These are phyloP conservation scores for Phialocephala subalpina DNA, from an alignment of 2,329 filamentous ascomycete genomes.

Conservation along the genomic window DNA sequence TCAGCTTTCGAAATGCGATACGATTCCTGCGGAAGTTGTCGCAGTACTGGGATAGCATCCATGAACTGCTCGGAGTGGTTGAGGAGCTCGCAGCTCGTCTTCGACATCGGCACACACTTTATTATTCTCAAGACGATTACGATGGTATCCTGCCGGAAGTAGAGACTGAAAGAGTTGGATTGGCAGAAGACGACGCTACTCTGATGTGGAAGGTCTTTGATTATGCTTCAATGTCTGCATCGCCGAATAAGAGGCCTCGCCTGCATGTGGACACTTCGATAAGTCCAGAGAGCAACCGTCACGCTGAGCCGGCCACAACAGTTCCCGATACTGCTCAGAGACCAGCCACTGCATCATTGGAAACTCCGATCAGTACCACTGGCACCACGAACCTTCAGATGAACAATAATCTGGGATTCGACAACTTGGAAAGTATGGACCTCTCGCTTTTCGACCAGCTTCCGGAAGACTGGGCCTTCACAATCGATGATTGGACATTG, in stretches of 20 bases:
- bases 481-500: slow-evolving; percentile 35
- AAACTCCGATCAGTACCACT: background rate
- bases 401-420: background rate
- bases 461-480: slow-evolving; percentile 33
- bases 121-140: slow-evolving; percentile 34
- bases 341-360: background rate
- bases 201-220: slow-evolving; percentile 35
- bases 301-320: background rate
- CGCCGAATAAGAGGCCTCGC: background rate
- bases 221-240: slow-evolving; percentile 32
- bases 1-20: slow-evolving; percentile 30
- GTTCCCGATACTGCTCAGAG: background rate
- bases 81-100: slow-evolving; percentile 31
- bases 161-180: slow-evolving; percentile 28
- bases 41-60: slow-evolving; percentile 31
- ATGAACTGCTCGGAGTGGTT: slow-evolving; percentile 29
- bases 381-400: background rate
- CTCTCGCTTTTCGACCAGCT: slow-evolving; percentile 29
- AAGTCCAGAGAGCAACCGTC: background rate
- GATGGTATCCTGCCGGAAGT: slow-evolving; percentile 31
- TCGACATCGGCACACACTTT: slow-evolving; percentile 29
- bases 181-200: slow-evolving; percentile 27
- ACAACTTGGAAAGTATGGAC: slow-evolving; percentile 13
- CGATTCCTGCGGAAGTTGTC: slow-evolving; percentile 29
- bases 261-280: background rate